Percentiles rank a stretch among this genome's conserved stretches.
Evolutionary conservation across 2,329 filamentous ascomycete genomes (phyloP).

Genomic region (Xylariaceae sp.): DNA sequence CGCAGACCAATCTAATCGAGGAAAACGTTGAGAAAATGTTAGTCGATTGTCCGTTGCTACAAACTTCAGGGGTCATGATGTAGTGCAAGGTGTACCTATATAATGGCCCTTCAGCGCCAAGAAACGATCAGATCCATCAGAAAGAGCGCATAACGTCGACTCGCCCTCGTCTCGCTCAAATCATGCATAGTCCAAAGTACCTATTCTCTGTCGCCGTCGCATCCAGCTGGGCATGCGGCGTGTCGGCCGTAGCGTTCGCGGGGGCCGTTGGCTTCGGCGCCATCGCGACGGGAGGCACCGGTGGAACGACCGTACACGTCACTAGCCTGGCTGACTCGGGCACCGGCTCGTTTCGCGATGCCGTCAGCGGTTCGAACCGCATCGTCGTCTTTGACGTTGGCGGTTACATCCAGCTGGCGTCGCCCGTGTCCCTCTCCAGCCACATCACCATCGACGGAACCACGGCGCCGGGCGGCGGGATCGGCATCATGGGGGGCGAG

Average conservation of each 20-base stretch:
- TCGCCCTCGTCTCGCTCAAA: no score
- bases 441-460: background rate
- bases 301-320: background rate
- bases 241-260: background rate
- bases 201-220: background rate
- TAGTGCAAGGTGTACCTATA: no score
- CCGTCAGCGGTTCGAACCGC: background rate
- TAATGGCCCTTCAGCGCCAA: no score
- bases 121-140: no score
- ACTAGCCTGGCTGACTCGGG: background rate
- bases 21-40: no score
- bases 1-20: no score
- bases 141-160: no score
- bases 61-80: no score
- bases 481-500: background rate
- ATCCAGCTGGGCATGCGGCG: background rate
- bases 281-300: background rate
- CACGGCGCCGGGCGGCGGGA: background rate
- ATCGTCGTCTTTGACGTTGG: background rate
- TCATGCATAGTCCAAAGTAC: background rate
- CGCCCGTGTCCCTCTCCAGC: background rate
- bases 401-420: background rate
- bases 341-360: background rate
- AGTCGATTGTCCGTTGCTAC: no score
- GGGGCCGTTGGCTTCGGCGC: conserved; percentile 1